phyloP scores from a whole-genome alignment of 495 filamentous ascomycete species.

The Penicillium longicatenatum region DNA sequence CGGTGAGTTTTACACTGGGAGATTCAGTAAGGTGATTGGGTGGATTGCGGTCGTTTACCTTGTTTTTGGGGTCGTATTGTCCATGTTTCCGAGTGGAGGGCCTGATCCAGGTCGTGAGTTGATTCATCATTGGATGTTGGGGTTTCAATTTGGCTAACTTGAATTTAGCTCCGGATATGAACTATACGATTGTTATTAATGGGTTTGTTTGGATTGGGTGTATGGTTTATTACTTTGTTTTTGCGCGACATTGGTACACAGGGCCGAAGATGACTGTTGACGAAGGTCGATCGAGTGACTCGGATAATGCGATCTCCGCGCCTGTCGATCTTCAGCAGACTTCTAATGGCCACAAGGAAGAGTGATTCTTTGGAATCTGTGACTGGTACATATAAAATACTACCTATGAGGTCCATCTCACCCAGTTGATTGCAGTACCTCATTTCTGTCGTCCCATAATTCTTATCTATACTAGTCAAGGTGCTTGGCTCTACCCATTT shows the following conservation, averaged over 20 bases:
- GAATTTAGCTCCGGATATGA: conserved; percentile 54
- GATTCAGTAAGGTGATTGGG: conserved; percentile 54
- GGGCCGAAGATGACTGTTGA: conserved; percentile 71
- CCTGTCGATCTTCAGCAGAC: neutral
- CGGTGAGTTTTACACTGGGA: conserved; percentile 43
- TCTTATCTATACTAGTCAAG: no score
- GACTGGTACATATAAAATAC: neutral
- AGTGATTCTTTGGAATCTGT: neutral
- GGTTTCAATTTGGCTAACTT: conserved; percentile 10
- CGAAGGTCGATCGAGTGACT: conserved; percentile 9
- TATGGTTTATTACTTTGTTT: conserved; percentile 64
- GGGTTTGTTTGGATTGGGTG: conserved; percentile 62
- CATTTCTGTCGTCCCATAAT: no score
- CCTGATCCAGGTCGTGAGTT: conserved; percentile 54
- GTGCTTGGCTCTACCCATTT: no score
- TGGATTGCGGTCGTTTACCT: conserved; percentile 56
- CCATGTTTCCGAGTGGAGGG: conserved; percentile 61
- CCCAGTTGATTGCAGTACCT: no score
- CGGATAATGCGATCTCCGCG: neutral
- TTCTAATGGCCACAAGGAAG: neutral
- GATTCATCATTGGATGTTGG: neutral
- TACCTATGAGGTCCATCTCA: neutral
- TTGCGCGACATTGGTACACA: conserved; percentile 71
- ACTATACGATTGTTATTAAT: conserved; percentile 69
- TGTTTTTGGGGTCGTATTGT: conserved; percentile 55